Base-by-base conservation (phyloP, 2,329 filamentous ascomycete species). In the Bimuria novae-zelandiae region DNA sequence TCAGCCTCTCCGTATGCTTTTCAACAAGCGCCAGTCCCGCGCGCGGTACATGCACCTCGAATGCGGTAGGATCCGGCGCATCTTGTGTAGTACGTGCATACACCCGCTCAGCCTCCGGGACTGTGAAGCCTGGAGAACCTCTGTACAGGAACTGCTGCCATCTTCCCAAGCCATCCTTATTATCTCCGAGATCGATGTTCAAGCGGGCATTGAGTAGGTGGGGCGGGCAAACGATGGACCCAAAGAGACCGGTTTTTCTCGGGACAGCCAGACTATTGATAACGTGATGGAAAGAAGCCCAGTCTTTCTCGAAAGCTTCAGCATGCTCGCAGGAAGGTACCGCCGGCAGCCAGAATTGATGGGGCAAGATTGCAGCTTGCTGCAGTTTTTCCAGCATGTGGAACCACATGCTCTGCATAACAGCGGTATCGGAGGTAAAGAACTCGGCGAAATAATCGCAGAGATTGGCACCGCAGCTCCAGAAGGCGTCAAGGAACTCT, bases 401-500 rank as follows among this genome's bases (percentile, higher is more conserved):
- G 40, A 64, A 67, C 68, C 68, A 73, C 0, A 68, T 14, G 4
- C 53, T 50, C 7, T 67, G 62, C 64, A 68, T 71, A 7, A 43
- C 5, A 0, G 57, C 17, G 0, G 40, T 62, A 33, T 72, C 69
- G 14, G 17, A 21, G 14, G 42, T 8, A 14, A 50, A 42, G 53
- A 73, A 71, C 43, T 70, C 65, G 36, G 62, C 60, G 16, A 65
- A 64, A 50, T 72, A 72, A 59, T 72, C 68, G 22, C 68, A 51
- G 4, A 72, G 55, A 5, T 37, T 41, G 5, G 59, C 57, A 16
- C 58, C 52, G 19, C 47, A 50, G 2, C 42, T 17, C 64, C 61
- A 70, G 56, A 62, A 67, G 4, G 7, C 11, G 0, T 55, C 12
- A 1, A 59, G 46, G 40, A 59, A 65, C 3, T 50, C 48, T 11